Percentiles rank a stretch among this genome's conserved stretches.
Evolutionary conservation across 352 stramenopile genomes (phyloP).

Genomic region (Globisporangium viniferum): DNA sequence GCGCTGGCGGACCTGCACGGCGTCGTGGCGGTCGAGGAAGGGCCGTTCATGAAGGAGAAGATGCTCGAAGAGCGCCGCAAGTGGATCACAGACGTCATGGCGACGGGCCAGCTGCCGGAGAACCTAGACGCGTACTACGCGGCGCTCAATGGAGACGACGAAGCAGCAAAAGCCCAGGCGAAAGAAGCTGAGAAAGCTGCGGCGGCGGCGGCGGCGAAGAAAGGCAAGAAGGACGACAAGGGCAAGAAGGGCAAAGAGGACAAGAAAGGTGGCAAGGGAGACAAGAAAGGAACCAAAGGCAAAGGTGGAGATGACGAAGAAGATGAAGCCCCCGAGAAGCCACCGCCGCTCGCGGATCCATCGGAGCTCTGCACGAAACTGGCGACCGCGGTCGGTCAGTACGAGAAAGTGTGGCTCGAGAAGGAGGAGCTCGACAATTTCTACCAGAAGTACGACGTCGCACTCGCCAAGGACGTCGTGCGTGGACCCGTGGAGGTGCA

Average conservation of each 20-base stretch:
- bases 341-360: constrained; percentile 81
- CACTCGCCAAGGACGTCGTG: constrained; percentile 89
- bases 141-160: constrained; percentile 36
- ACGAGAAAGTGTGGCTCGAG: constrained; percentile 87
- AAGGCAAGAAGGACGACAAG: constrained; percentile 53
- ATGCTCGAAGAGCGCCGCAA: constrained; percentile 89
- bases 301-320: constrained; percentile 49
- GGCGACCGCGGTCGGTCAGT: constrained; percentile 51
- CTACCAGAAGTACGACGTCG: constrained; percentile 92
- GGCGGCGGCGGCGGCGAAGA: constrained; percentile 29
- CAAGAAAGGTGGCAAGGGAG: constrained; percentile 52
- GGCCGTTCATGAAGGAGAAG: constrained; percentile 90
- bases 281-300: constrained; percentile 26
- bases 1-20: constrained; percentile 87
- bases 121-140: constrained; percentile 89
- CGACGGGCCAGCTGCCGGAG: constrained; percentile 80
- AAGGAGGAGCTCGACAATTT: constrained; percentile 89
- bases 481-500: constrained; percentile 84
- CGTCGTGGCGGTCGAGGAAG: constrained; percentile 82
- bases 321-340: constrained; percentile 73
- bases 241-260: constrained; percentile 48
- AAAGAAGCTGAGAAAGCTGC: constrained; percentile 48
- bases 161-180: constrained; percentile 47
- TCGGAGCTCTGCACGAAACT: constrained; percentile 85
- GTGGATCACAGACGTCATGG: constrained; percentile 93